phyloP scores from a whole-genome alignment of 345 rosid genomes.

The Pseudoturritis turrita region DNA sequence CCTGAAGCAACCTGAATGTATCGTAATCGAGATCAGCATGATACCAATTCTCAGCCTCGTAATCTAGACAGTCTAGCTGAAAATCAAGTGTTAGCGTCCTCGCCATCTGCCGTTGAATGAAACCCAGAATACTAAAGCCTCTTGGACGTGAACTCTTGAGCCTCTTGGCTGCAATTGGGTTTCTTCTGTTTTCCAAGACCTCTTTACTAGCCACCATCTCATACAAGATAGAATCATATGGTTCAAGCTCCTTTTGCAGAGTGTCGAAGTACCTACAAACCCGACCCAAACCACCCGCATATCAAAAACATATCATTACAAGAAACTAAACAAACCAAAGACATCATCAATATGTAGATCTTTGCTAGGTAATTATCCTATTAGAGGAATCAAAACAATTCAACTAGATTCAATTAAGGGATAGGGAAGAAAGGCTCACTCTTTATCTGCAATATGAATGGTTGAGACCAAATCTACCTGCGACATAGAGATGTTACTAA shows the following conservation, averaged over 20 bases:
- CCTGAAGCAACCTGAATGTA: constrained; percentile 95
- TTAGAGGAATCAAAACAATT: background rate
- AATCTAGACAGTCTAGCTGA: constrained; percentile 87
- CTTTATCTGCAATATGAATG: constrained; percentile 90
- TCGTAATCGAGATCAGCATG: constrained; percentile 97
- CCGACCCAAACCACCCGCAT: background rate
- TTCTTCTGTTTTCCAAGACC: constrained; percentile 59
- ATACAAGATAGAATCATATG: constrained; percentile 79
- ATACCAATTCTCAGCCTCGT: constrained; percentile 72
- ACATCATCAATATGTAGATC: background rate
- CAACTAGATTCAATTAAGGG: background rate
- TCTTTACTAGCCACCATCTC: constrained; percentile 96
- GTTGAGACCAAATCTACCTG: constrained; percentile 97
- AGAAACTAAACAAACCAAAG: background rate
- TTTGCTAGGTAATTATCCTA: background rate
- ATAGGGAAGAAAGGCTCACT: constrained; percentile 38
- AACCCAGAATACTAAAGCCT: constrained; percentile 75
- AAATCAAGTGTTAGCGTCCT: constrained; percentile 67
- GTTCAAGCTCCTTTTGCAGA: constrained; percentile 79
- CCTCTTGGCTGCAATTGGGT: constrained; percentile 42
- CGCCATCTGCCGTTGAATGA: constrained; percentile 87
- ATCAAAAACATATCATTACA: background rate
- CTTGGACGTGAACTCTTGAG: constrained; percentile 55
- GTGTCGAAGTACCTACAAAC: constrained; percentile 62
- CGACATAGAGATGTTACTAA: background rate